Evolutionary conservation across 164 flowering plant genomes (phyloP).

Genomic region (Cinnamomum chago): DNA sequence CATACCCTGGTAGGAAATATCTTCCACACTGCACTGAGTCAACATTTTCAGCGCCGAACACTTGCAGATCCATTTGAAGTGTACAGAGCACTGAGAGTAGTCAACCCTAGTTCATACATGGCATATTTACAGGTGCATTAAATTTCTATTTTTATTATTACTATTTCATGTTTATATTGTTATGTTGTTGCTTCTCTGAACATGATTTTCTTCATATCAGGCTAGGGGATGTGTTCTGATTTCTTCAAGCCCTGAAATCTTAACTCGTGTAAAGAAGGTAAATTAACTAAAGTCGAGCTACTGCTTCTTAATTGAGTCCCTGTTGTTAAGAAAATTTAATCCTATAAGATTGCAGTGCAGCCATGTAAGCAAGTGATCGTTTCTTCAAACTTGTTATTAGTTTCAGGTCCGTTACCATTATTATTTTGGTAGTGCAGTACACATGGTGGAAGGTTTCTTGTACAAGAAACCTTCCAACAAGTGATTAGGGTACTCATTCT

Average conservation of each 20-base stretch:
- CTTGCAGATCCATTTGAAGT: constrained; percentile 97
- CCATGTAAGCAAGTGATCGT: not conserved
- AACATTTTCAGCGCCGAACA: constrained; percentile 87
- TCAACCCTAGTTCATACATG: constrained; percentile 97
- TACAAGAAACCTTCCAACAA: too few species aligned
- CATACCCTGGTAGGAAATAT: constrained; percentile 93
- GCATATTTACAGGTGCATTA: constrained; percentile 62
- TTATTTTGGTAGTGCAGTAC: too few species aligned
- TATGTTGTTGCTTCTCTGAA: not conserved
- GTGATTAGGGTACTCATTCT: too few species aligned
- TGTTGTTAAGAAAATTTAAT: too few species aligned
- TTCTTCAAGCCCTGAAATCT: constrained; percentile 95
- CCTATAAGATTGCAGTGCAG: not conserved
- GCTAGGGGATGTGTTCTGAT: constrained; percentile 94
- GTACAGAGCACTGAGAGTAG: constrained; percentile 87
- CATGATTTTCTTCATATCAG: constrained; percentile 30
- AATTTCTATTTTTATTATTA: not conserved
- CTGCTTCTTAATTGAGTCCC: not conserved
- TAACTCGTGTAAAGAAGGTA: constrained; percentile 83
- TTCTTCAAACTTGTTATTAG: too few species aligned
- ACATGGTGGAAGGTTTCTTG: too few species aligned
- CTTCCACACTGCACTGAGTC: constrained; percentile 90
- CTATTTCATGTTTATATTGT: not conserved
- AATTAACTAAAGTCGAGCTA: not conserved
- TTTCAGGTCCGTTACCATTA: too few species aligned